Base-by-base conservation (phyloP, 768 basidiomycete genomes). In the Cyclocybe cylindracea region DNA sequence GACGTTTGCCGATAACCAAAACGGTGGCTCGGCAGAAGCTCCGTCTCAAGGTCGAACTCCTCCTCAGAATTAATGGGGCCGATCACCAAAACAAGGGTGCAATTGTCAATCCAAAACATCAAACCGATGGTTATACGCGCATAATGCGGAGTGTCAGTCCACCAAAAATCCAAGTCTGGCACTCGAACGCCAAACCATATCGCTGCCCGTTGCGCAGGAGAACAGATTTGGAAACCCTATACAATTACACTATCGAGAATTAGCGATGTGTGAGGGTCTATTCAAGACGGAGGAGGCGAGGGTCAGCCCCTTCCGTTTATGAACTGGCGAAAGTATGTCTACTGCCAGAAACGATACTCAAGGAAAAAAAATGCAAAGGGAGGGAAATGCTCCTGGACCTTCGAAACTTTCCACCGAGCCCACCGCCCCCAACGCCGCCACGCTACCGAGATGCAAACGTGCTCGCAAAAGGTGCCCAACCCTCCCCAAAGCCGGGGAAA, bases 211-310 rank as follows among this genome's bases (percentile, higher is more conserved):
- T 64, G 70, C n/a, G 64, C 70, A 18, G 72, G 68, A 3, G 82
- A 82, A 61, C 71, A 3, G 61, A 33, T 84, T 81, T 59, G 85
- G 83, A 1, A 69, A 66, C 29, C 86, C 87, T 2, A 66, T 68
- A 48, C 75, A 2, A 59, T 87, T 4, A 75, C 79, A 16, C 57
- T 2, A 61, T 39, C 43, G 51, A 5, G n/a, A 77, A 29, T 59
- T 89, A 18, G 58, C 4, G 64, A 69, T 86, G 87, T 67, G 75
- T 13, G 60, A 75, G 7, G 85, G 83, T n/a, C 66, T 88, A 43
- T 73, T 47, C 64, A 75, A 40, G 72, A 76, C 35, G 85, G 84
- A 34, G 83, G 85, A 40, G 82, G n/a, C n/a, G 73, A 56, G 85
- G 85, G 86, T 87, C 62, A 66, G 82, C 74, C 34, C 39, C 36